These are phyloP conservation scores for Xylaria arbuscula DNA, from an alignment of 2,329 filamentous ascomycete species.

Conservation along the genomic window DNA sequence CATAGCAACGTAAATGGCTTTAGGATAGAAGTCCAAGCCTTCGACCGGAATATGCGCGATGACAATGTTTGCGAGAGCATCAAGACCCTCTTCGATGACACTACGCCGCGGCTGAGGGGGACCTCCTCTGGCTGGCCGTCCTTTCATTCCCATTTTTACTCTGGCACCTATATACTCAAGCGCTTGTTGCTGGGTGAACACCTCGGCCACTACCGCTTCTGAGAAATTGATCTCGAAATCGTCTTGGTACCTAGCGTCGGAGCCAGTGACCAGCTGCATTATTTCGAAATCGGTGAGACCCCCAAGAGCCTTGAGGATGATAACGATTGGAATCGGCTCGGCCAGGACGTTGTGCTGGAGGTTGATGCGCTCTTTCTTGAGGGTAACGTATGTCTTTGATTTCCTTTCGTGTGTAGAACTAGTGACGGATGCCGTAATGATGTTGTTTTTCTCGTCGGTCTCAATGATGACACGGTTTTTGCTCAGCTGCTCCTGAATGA, in stretches of 20 bases:
- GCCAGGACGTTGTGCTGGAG: constrained; percentile 92
- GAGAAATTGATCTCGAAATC: constrained; percentile 97
- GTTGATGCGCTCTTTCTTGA: constrained; percentile 92
- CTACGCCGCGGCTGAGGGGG: constrained; percentile 73
- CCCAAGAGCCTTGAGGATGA: constrained; percentile 92
- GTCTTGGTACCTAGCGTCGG: constrained; percentile 90
- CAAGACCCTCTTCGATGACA: constrained; percentile 89
- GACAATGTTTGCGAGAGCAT: constrained; percentile 90
- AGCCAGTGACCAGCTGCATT: constrained; percentile 87
- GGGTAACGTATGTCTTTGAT: constrained; percentile 94
- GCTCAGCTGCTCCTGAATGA: constrained; percentile 98
- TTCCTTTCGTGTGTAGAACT: constrained; percentile 98
- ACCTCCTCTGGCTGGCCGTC: constrained; percentile 62
- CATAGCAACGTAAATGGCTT: constrained; percentile 94
- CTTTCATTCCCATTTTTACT: constrained; percentile 85
- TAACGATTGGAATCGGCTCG: constrained; percentile 94
- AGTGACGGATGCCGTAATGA: constrained; percentile 95
- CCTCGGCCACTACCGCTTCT: constrained; percentile 82
- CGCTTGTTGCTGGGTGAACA: constrained; percentile 94
- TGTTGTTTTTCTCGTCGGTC: constrained; percentile 87
- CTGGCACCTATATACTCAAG: constrained; percentile 89
- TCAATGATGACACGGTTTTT: constrained; percentile 99
- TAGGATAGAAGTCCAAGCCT: constrained; percentile 94
- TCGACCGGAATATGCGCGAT: constrained; percentile 94
- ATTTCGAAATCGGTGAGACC: constrained; percentile 96